Evolutionary conservation across 495 filamentous ascomycete species (phyloP).

Genomic region (Hypoxylon rickii): DNA sequence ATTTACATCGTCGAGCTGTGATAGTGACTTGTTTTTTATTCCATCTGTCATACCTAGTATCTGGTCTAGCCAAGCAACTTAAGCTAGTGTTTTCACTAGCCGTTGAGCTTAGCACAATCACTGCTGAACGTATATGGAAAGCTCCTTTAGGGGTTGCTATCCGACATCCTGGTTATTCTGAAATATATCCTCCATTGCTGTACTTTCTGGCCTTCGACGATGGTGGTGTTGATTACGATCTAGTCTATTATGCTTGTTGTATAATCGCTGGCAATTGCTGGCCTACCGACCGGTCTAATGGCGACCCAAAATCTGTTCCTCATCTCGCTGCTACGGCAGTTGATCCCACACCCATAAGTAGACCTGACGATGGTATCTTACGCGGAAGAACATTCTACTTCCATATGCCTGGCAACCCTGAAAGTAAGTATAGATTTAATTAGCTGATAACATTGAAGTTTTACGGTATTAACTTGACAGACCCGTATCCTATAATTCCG

Average conservation of each 20-base stretch:
- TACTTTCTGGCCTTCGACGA: neutral
- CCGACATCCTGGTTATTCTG: neutral
- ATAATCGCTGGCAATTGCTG: neutral
- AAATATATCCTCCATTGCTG: neutral
- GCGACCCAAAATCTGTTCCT: neutral
- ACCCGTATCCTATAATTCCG: constrained; percentile 7
- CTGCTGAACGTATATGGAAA: too few relatives aligned
- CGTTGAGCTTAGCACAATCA: too few relatives aligned
- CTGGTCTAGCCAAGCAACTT: too few relatives aligned
- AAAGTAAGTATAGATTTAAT: neutral
- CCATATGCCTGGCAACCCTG: neutral
- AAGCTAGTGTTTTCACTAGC: too few relatives aligned
- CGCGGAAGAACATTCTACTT: neutral
- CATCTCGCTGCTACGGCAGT: neutral
- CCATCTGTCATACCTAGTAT: too few relatives aligned
- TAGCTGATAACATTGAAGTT: neutral
- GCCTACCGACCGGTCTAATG: too few relatives aligned
- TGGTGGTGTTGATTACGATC: constrained; percentile 11
- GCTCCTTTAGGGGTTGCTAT: too few relatives aligned
- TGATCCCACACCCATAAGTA: neutral
- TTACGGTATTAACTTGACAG: neutral
- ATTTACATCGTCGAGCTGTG: too few relatives aligned
- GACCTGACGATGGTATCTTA: neutral
- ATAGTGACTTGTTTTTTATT: too few relatives aligned
- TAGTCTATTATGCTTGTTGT: too few relatives aligned